A percentile compares a stretch with the other conserved stretches of the same genome.
Conservation (phyloP, 2,329 filamentous ascomycete species). For the Aaosphaeria pasadenensis region DNA sequence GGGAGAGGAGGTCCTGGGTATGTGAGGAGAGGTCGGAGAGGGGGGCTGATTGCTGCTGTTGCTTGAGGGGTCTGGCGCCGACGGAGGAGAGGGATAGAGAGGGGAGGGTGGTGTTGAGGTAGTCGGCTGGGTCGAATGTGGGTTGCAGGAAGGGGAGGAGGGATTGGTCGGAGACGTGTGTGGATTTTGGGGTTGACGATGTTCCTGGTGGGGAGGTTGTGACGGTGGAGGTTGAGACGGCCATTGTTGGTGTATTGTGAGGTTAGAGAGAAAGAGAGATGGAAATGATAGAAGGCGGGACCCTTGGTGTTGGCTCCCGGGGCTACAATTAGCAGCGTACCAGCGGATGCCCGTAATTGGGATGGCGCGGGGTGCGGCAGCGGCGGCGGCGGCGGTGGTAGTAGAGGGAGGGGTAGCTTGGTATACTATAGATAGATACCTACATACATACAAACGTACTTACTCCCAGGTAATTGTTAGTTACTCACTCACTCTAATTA, state of each 20-base stretch:
- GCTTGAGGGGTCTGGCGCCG: slow-evolving; percentile 35
- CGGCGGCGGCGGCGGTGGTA: no score
- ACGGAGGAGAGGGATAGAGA: slow-evolving; percentile 55
- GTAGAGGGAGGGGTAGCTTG: no score
- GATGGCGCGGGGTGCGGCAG: not conserved
- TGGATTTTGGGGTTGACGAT: slow-evolving; percentile 18
- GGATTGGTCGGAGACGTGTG: slow-evolving; percentile 68
- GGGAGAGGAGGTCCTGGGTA: slow-evolving; percentile 79
- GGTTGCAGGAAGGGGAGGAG: slow-evolving; percentile 73
- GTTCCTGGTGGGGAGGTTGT: slow-evolving; percentile 2
- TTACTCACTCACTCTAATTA: no score
- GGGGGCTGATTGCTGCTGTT: slow-evolving; percentile 49
- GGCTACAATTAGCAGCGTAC: not conserved
- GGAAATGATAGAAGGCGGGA: not conserved
- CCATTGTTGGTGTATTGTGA: slow-evolving; percentile 16
- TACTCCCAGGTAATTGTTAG: no score
- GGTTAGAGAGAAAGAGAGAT: not conserved
- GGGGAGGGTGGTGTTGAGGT: slow-evolving; percentile 77
- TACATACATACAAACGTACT: no score
- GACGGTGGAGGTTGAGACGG: slow-evolving; percentile 11
- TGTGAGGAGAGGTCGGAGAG: slow-evolving; percentile 76
- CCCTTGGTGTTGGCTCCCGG: not conserved
- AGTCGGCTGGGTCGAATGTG: slow-evolving; percentile 78
- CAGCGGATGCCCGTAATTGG: not conserved
- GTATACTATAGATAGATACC: no score